Evolutionary conservation across 768 basidiomycete species (phyloP).

Genomic region (Lentinula raphanica): DNA sequence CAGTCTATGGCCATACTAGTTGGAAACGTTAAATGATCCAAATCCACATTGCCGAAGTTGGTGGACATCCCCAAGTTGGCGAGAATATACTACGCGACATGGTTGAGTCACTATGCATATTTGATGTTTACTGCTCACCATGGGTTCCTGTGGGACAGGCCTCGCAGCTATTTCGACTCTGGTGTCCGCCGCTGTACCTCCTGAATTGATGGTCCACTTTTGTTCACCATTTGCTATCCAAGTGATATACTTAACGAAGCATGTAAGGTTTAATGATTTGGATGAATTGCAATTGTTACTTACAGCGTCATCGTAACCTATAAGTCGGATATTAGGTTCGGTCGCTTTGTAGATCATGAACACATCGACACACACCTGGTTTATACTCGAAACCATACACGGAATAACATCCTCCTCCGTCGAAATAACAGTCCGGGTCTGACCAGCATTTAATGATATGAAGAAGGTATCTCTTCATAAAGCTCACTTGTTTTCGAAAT

Average conservation of each 20-base stretch:
- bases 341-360: background rate
- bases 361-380: constrained; percentile 40
- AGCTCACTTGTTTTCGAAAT: constrained; percentile 53
- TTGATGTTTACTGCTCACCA: constrained; percentile 39
- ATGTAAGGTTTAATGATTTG: no score
- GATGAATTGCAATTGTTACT: constrained; percentile 24
- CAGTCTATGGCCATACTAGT: constrained; percentile 60
- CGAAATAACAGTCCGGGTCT: constrained; percentile 71
- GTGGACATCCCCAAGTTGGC: constrained; percentile 80
- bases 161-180: constrained; percentile 58
- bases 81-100: constrained; percentile 56
- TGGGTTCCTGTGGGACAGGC: constrained; percentile 77
- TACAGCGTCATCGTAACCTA: constrained; percentile 50
- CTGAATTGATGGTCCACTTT: constrained; percentile 65
- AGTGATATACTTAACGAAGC: constrained; percentile 55
- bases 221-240: constrained; percentile 65
- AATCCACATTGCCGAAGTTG: constrained; percentile 72
- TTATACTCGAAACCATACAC: constrained; percentile 81
- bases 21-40: constrained; percentile 68
- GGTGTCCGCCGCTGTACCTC: constrained; percentile 54
- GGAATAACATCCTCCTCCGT: constrained; percentile 46
- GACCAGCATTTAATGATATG: background rate
- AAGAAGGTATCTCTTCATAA: background rate
- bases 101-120: background rate
- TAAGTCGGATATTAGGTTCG: background rate